Percentiles rank a stretch among this genome's conserved stretches.
These are phyloP conservation scores for Tardiomyces depauwii DNA, from an alignment of 1,139 yeast species.

Conservation along the genomic window DNA sequence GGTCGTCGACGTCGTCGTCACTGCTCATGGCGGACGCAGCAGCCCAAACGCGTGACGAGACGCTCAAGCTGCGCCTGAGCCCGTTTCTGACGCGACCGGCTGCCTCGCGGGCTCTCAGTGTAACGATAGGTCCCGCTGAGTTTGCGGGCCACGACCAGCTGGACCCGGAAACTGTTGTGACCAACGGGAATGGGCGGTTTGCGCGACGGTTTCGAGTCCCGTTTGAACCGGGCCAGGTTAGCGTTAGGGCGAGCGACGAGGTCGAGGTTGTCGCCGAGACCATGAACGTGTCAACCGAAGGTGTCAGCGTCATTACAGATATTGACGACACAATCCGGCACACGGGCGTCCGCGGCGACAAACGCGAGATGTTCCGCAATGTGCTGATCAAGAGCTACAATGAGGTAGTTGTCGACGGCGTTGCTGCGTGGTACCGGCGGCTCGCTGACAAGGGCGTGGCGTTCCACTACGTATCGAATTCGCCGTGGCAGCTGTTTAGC, in stretches of 20 bases:
- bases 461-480: constrained; percentile 87
- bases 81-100: constrained; percentile 33
- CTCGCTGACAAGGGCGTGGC: constrained; percentile 34
- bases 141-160: neutral
- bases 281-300: constrained; percentile 24
- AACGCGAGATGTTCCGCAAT: constrained; percentile 68
- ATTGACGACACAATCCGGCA: constrained; percentile 88
- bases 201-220: constrained; percentile 11
- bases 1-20: neutral
- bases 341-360: constrained; percentile 85
- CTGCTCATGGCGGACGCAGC: no score
- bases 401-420: constrained; percentile 62
- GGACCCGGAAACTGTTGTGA: constrained; percentile 4
- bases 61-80: constrained; percentile 44
- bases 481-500: constrained; percentile 83
- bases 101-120: neutral
- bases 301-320: constrained; percentile 76
- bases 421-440: constrained; percentile 56
- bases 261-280: constrained; percentile 4
- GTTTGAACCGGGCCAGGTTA: constrained; percentile 11
- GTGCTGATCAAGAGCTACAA: constrained; percentile 55
- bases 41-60: neutral
- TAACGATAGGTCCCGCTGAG: constrained; percentile 5
- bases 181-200: constrained; percentile 27
- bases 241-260: constrained; percentile 5